Base-by-base conservation (phyloP, 768 basidiomycete species). In the Pholiota microspora region DNA sequence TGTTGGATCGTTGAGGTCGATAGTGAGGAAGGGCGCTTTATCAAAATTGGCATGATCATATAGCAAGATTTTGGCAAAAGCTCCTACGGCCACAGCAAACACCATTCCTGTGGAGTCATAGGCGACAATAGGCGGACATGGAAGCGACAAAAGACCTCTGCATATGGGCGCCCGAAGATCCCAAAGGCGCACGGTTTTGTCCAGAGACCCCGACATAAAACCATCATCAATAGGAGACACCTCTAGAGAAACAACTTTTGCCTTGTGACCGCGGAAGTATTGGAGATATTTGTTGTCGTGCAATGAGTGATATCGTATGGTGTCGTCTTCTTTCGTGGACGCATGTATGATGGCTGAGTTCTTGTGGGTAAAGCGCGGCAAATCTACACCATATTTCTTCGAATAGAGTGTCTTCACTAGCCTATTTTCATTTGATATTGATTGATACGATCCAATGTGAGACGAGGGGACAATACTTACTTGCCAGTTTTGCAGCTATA, bases 221-320 rank as follows among this genome's bases (percentile, higher is more conserved):
- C 89, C 89, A 64, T 98, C 95, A 64, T 98, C 92, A 1, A 89
- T 79, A 0, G 97, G 97, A 0, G 91, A 93, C 53, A 98, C 85
- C 67, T 95, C 89, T 9, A 99, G 75, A 0, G 95, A 96, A 29
- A 90, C 80, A 2, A 99, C 97, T 54, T 86, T 81, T 31, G 80
- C 89, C 60, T 85, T 94, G 74, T 99, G 97, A 0, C 97, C 97
- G 64, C 85, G 88, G 78, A 97, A 98, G 73, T 99, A 99, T 59
- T 89, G 85, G 28, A 98, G 73, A 69, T 94, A 99, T 67, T 89
- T 93, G 79, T 97, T 98, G 79, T 96, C 94, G 70, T 98, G 94
- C 47, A 96, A 69, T 1, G 92, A 95, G 63, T 96, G 92, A 69
- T 98, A 98, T 42, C 97, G 85, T 60, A 98, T 83, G 0, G 90